Evolutionary conservation across 2,329 filamentous ascomycete species (phyloP), one percentile per base, ranked within the genome.

Genomic region (Diaporthe sp.): DNA sequence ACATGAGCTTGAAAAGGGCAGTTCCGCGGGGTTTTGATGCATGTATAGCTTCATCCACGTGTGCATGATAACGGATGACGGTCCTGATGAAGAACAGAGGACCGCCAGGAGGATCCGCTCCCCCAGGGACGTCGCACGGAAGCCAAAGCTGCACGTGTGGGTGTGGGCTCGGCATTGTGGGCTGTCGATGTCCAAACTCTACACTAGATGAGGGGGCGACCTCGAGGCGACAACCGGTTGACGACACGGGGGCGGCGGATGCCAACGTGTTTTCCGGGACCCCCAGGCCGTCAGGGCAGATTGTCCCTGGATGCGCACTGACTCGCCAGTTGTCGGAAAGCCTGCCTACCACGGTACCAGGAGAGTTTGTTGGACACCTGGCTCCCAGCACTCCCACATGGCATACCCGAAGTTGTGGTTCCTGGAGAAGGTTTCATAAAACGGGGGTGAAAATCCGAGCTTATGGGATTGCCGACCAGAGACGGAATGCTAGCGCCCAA

Each of bases 351-450:
- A 67, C 0, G 49, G 34, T 34, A 34, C 34, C 34, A 34, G 8
- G 34, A 34, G 42, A 34, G 28, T 4, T 37, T 10, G 5, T 12
- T 37, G 61, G 61, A n/a, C 31, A 34, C 12, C 44, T 51, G 28
- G 31, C 47, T 68, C 47, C 47, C 65, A 68, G 65, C 22, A 12
- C 65, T 68, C 65, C 65, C 65, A 68, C 65, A 68, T 68, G 65
- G 65, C 65, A 37, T 28, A 53, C 65, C 65, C 65, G 65, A 68
- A 68, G 47, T 17, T 28, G 31, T 68, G 65, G 65, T 68, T 68
- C 63, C 63, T 53, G 63, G 63, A 68, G 65, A 53, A 53, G 31
- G n/a, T 42, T 42, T 28, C 28, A 49, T 15, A 15, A 49, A 68
- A 25, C 22, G 31, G 22, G 8, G 8, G 9, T 28, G 28, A 28